A percentile compares a stretch with the other conserved stretches of the same genome.
Evolutionary conservation across 176 grass and related monocot species (phyloP).

Genomic region (Ampelocalamus luodianensis): DNA sequence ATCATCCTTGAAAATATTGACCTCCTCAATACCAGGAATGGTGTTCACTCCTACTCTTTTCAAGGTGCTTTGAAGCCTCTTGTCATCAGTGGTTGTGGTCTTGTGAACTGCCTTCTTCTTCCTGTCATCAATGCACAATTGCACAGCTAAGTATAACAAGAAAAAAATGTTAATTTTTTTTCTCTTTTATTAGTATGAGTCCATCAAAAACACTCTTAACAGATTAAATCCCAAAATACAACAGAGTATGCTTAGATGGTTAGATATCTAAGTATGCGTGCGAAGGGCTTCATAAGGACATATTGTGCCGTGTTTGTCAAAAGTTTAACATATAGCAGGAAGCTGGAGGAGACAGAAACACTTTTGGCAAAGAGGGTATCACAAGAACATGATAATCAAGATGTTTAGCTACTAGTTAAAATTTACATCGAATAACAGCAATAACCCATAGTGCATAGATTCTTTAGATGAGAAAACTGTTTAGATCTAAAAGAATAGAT

Average conservation of each 20-base stretch:
- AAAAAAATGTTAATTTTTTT: neutral
- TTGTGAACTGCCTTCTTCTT: slow-evolving; percentile 96
- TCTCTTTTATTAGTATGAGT: neutral
- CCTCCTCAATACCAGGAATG: slow-evolving; percentile 82
- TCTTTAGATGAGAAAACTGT: neutral
- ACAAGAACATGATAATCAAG: neutral
- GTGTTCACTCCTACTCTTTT: slow-evolving; percentile 75
- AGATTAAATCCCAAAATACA: neutral
- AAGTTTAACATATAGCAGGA: neutral
- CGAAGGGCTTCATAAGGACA: neutral
- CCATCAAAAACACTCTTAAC: neutral
- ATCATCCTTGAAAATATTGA: slow-evolving; percentile 86
- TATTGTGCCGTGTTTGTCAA: neutral
- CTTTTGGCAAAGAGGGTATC: neutral
- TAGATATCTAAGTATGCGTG: neutral
- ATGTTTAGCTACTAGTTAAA: neutral
- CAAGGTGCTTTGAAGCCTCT: slow-evolving; percentile 79
- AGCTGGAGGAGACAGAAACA: neutral
- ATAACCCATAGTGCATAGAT: neutral
- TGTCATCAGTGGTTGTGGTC: slow-evolving; percentile 78
- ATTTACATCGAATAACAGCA: neutral
- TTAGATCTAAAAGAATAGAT: neutral
- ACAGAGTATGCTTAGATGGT: neutral
- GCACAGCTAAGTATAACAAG: neutral
- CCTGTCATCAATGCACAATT: slow-evolving; percentile 40